Conservation (phyloP, 2,329 filamentous ascomycete genomes). For the Phyllosticta capitalensis region DNA sequence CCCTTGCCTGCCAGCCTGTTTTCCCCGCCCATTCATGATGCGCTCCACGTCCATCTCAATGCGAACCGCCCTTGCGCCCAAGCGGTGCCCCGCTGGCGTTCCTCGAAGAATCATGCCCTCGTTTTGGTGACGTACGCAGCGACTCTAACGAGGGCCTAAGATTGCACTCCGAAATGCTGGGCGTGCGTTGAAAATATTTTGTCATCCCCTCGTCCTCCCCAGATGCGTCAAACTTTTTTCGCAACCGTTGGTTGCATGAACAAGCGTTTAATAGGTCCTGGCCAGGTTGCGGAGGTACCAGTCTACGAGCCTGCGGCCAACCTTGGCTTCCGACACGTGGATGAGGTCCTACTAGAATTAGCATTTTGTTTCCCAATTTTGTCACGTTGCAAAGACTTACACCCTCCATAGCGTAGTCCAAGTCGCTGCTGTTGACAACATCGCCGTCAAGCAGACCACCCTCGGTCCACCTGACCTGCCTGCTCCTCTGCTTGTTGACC, state of each 20-base stretch:
- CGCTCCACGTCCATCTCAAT: not conserved
- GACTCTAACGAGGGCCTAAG: not conserved
- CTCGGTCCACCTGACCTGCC: constrained; percentile 90
- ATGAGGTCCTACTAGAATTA: constrained; percentile 65
- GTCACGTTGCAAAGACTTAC: constrained; percentile 45
- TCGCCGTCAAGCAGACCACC: constrained; percentile 87
- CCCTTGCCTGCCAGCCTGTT: not conserved
- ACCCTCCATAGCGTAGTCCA: constrained; percentile 94
- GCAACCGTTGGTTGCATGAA: not conserved
- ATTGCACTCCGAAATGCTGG: not conserved
- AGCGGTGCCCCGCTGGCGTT: not conserved
- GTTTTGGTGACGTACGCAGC: not conserved
- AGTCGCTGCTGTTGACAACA: constrained; percentile 82
- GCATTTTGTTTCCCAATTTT: constrained; percentile 5
- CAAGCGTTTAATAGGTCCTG: constrained; percentile 79
- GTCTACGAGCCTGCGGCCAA: constrained; percentile 91
- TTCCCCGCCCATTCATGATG: not conserved
- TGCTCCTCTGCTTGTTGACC: constrained; percentile 97
- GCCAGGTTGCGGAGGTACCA: constrained; percentile 98
- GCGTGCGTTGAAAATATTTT: not conserved
- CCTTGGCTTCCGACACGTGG: constrained; percentile 98
- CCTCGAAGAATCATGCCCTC: not conserved
- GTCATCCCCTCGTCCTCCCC: not conserved
- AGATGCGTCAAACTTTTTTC: not conserved
- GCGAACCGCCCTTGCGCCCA: not conserved